Percentiles rank a stretch among this genome's conserved stretches.
Conservation (phyloP, 345 rosid species). For the Eucalyptus tenuipes region DNA sequence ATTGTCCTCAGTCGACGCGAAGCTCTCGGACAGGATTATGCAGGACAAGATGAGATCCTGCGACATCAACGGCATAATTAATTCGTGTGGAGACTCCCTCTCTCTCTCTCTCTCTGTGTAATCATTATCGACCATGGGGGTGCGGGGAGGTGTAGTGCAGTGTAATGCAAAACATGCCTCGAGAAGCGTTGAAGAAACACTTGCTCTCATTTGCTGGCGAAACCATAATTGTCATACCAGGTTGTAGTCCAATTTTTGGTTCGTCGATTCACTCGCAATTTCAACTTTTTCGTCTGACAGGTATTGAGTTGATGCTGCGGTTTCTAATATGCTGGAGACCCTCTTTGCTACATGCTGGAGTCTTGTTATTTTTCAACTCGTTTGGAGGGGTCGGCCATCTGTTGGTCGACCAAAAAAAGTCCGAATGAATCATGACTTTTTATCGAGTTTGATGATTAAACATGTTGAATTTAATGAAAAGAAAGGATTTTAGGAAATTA, state of each 20-base stretch:
- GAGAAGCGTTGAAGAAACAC: neutral
- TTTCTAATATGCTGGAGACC: neutral
- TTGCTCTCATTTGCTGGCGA: neutral
- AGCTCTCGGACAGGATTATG: neutral
- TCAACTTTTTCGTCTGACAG: neutral
- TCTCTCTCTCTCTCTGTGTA: neutral
- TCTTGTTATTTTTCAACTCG: neutral
- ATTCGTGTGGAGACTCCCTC: neutral
- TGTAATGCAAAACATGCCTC: neutral
- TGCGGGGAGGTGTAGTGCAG: neutral
- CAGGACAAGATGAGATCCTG: constrained; percentile 16
- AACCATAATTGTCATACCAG: neutral
- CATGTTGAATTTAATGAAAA: neutral
- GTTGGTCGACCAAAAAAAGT: neutral
- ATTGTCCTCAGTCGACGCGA: neutral
- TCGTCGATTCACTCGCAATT: neutral
- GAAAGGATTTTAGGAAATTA: neutral
- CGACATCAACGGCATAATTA: constrained; percentile 7
- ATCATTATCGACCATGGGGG: neutral
- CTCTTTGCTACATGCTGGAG: neutral
- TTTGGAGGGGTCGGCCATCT: neutral
- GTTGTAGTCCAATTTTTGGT: neutral
- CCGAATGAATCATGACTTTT: neutral
- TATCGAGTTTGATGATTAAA: neutral
- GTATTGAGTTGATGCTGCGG: neutral